A percentile compares a stretch with the other conserved stretches of the same genome.
Conservation (phyloP, 257 asterid genomes). For the Echites panduratus region DNA sequence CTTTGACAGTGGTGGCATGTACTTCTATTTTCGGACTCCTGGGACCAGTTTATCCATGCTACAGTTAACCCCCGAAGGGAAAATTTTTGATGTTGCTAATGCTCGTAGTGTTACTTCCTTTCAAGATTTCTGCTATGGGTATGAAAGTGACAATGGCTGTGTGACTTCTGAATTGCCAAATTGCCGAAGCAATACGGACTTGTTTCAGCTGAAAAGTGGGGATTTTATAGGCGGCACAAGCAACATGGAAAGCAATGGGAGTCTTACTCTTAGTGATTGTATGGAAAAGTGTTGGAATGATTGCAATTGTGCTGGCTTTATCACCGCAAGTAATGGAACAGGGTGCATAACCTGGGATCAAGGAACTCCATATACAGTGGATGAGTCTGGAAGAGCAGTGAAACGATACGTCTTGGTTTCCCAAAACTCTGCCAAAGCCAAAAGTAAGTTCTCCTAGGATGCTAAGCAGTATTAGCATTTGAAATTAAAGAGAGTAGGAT, state of each 20-base stretch:
- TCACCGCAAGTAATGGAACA: neutral
- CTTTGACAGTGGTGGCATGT: constrained; percentile 7
- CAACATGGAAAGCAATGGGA: constrained; percentile 7
- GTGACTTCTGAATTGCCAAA: constrained; percentile 13
- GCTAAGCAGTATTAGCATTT: too few species aligned
- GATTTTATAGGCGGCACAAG: neutral
- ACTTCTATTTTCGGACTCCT: constrained; percentile 8
- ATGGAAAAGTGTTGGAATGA: constrained; percentile 27
- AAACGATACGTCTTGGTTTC: constrained; percentile 15
- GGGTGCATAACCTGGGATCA: constrained; percentile 20
- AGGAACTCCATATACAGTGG: neutral
- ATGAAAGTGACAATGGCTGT: constrained; percentile 19
- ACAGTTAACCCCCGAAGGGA: constrained; percentile 12
- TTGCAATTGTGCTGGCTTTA: constrained; percentile 21
- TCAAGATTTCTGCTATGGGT: constrained; percentile 19
- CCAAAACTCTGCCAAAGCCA: constrained; percentile 1
- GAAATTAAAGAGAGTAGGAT: neutral
- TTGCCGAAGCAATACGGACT: constrained; percentile 15
- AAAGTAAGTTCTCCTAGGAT: constrained; percentile 4
- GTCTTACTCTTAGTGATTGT: constrained; percentile 17
- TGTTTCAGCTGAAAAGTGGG: constrained; percentile 12
- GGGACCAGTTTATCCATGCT: constrained; percentile 4
- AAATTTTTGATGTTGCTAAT: neutral
- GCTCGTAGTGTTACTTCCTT: neutral
- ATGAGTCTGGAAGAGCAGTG: constrained; percentile 7